Evolutionary conservation across 2,329 filamentous ascomycete genomes (phyloP), one percentile per base, ranked within the genome.

Genomic region (Xenosphaeropsis pyriputrescens): DNA sequence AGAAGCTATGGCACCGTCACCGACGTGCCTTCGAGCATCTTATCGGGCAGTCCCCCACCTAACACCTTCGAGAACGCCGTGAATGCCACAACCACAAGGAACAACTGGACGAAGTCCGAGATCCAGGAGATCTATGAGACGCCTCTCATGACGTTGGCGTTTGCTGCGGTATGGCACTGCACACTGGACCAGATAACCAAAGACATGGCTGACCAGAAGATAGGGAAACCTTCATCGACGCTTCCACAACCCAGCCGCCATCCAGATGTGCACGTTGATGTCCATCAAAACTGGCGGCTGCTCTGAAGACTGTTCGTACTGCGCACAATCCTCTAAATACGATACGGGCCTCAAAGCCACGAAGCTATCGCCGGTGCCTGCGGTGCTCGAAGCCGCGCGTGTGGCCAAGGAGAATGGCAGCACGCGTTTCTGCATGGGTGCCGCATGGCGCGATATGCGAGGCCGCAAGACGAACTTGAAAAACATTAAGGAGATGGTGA

Each of bases 261-360:
- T 94, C 45, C 86, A 94, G 60, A 80, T 93, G 60, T 94, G 86
- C 64, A 94, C 86, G 0, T 68, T 94, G 41, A 93, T 93, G 83
- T 93, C 93, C 67, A 94, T 94, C 66, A 94, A 94, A 57, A 93
- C 85, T 7, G 86, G 86, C 39, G 86, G 86, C 35, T 94, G 86
- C 61, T 85, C 75, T 49, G 86, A 93, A 58, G 86, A 94, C 60
- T 94, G 86, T 63, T 85, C 80, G 17, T 94, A 94, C 72, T 93
- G 85, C 58, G 83, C 85, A 2, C 85, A 93, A 59, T 88, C 85
- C 4, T 85, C 83, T 5, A 79, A 83, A 18, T 80, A 93, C 68
- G 61, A 70, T 41, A 66, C 86, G 4, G 84, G 85, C 6, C 69
- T 93, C 22, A 73, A 84, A 53, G 82, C 86, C 9, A 83, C 80